These are phyloP conservation scores for Quercus mongolica DNA, from an alignment of 306 rosid genomes.

Conservation along the genomic window DNA sequence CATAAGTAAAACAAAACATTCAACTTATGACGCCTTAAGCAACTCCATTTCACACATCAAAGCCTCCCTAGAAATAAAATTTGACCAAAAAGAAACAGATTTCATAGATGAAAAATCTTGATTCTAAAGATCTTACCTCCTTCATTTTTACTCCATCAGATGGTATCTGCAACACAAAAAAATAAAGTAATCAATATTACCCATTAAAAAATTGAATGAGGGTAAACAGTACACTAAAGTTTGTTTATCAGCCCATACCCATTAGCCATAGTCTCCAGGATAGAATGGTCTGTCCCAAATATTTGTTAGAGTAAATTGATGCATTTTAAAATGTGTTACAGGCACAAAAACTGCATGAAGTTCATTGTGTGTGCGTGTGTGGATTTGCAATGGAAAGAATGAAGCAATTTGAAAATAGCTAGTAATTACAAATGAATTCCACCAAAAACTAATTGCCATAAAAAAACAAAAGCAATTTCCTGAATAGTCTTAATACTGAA, in stretches of 20 bases:
- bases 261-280: background rate
- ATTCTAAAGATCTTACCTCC: slow-evolving; percentile 53
- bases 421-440: background rate
- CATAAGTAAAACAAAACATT: background rate
- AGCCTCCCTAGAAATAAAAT: background rate
- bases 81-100: background rate
- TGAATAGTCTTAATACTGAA: background rate
- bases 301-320: slow-evolving; percentile 5
- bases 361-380: background rate
- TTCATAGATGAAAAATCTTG: background rate
- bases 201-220: background rate
- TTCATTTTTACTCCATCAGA: slow-evolving; percentile 56
- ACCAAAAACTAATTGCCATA: background rate
- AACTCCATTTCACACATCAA: background rate
- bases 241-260: background rate
- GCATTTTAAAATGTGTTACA: background rate
- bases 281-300: background rate
- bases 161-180: slow-evolving; percentile 58
- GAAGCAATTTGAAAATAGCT: background rate
- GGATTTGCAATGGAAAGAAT: background rate
- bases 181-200: slow-evolving; percentile 2
- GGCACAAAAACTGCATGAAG: background rate
- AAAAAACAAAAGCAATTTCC: background rate
- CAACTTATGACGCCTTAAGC: background rate
- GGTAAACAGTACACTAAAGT: slow-evolving; percentile 10